These are phyloP conservation scores for Aphanomyces euteiches DNA, from an alignment of 352 stramenopile species.

Conservation along the genomic window DNA sequence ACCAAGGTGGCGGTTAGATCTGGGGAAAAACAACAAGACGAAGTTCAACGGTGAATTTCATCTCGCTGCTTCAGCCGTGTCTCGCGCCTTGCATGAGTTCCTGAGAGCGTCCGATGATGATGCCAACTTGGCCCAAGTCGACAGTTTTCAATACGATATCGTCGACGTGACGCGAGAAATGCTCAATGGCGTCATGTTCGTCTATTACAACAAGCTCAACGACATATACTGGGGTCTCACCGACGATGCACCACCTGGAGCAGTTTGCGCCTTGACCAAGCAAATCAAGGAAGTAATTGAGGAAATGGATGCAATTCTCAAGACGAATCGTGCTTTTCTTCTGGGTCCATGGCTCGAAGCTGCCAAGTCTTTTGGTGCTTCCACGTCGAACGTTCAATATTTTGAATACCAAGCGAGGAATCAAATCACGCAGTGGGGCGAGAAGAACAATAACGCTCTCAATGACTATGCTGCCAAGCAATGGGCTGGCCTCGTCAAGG, in stretches of 20 bases:
- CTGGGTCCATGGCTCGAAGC: constrained; percentile 68
- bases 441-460: constrained; percentile 33
- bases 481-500: constrained; percentile 60
- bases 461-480: constrained; percentile 81
- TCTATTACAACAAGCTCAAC: constrained; percentile 42
- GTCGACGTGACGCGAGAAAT: constrained; percentile 75
- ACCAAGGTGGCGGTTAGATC: constrained; percentile 60
- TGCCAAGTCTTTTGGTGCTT: constrained; percentile 42
- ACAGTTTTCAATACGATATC: constrained; percentile 63
- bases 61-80: constrained; percentile 34
- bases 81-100: constrained; percentile 38
- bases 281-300: constrained; percentile 50
- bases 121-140: constrained; percentile 37
- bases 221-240: constrained; percentile 46
- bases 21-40: constrained; percentile 23
- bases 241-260: constrained; percentile 29
- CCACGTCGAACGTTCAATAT: constrained; percentile 38
- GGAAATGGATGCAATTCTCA: constrained; percentile 59
- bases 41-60: too few relatives aligned
- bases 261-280: constrained; percentile 43
- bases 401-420: constrained; percentile 79
- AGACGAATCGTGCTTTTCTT: constrained; percentile 64
- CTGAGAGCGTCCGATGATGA: constrained; percentile 37
- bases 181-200: constrained; percentile 44
- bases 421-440: constrained; percentile 68